Base-by-base conservation (phyloP, 345 rosid genomes). In the Bruguiera parviflora region DNA sequence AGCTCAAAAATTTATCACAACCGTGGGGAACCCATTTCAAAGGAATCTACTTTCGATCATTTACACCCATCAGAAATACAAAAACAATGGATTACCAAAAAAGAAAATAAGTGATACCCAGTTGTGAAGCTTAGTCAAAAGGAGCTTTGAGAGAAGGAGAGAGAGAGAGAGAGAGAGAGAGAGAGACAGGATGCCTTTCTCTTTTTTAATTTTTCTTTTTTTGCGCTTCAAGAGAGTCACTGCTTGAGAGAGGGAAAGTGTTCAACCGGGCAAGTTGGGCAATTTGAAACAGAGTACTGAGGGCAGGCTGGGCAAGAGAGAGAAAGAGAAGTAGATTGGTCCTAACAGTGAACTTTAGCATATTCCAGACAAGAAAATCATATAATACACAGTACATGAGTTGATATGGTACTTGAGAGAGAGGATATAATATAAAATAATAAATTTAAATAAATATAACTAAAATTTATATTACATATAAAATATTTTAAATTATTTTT, bases 251-350 rank as follows among this genome's bases (percentile, higher is more conserved):
- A 64, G 78, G 74, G 67, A 59, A 70, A 75, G 78, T 35, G 78
- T 35, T 58, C 66, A 65, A 27, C 39, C 22, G 92, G 91, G 96
- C 85, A 88, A 77, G 5, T 29, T 61, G 87, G 92, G 91, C 85
- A 88, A 80, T 19, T 79, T 80, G 78, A 75, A 84, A 81, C 74
- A 80, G 46, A 29, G 74, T 65, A 58, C 11, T 4, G 3, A 19
- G 86, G 88, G 84, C 84, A 84, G 80, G 0, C 72, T 24, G 86
- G 92, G 92, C 85, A 85, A 69, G 77, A 69, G 53, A 69, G 81
- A 71, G 61, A 51, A 57, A 53, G 47, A 69, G 35, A 25, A 51
- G 53, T 39, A 28, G 78, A 70, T 69, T 68, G 65, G 75, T 56
- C 67, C 58, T 53, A 73, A 77, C 78, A 79, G 81, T 78, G 76